Conservation (phyloP, 2,329 filamentous ascomycete genomes). For the Colletotrichum tofieldiae region DNA sequence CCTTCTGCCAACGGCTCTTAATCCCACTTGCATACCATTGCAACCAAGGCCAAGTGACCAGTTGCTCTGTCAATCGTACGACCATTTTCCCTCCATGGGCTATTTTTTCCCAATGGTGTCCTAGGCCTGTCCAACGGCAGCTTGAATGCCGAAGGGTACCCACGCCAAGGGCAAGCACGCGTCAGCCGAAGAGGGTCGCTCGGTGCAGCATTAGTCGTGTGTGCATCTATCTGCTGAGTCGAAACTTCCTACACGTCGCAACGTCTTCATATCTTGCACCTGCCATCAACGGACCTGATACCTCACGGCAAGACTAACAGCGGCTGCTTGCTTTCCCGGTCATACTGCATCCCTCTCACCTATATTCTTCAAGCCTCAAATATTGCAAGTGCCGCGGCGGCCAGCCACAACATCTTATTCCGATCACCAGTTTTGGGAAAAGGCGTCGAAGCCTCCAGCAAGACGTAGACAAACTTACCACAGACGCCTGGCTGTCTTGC, state of each 20-base stretch:
- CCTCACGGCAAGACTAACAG: too few relatives aligned
- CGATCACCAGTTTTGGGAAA: conserved; percentile 9
- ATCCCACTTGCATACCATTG: conserved; percentile 25
- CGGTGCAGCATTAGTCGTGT: conserved; percentile 37
- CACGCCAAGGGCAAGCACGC: conserved; percentile 42
- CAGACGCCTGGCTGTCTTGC: conserved; percentile 1
- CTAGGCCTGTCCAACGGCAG: conserved; percentile 30
- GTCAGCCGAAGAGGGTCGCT: conserved; percentile 42
- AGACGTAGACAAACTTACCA: conserved; percentile 14
- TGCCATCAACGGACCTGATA: background rate
- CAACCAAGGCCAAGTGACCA: conserved; percentile 25
- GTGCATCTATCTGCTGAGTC: conserved; percentile 1
- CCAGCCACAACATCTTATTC: conserved; percentile 11
- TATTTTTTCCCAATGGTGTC: background rate
- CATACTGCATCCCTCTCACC: background rate
- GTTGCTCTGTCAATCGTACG: conserved; percentile 37
- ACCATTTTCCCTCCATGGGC: background rate
- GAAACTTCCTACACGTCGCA: conserved; percentile 30
- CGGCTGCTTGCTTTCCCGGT: background rate
- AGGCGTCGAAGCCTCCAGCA: background rate
- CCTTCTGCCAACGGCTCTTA: background rate
- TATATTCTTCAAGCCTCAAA: background rate
- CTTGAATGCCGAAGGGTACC: conserved; percentile 35
- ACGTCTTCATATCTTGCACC: conserved; percentile 13
- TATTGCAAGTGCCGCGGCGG: background rate